Evolutionary conservation across 805 yeast species (phyloP).

Genomic region (Pichia rugopelliculosa): DNA sequence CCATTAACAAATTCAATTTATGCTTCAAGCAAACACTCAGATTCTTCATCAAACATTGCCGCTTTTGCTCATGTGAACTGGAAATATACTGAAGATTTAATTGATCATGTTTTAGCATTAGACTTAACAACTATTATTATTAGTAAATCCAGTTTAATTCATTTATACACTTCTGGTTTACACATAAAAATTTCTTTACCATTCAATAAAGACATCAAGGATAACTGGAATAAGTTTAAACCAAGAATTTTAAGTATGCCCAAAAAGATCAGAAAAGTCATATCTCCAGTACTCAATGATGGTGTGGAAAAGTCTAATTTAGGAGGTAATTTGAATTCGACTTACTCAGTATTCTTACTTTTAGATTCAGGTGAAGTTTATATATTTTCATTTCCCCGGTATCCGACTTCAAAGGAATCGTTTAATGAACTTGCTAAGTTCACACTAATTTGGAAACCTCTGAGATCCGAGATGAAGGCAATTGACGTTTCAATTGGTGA

Average conservation of each 20-base stretch:
- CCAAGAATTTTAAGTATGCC: conserved; percentile 43
- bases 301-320: background rate
- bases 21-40: conserved; percentile 31
- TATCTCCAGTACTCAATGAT: conserved; percentile 21
- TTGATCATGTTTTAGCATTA: conserved; percentile 53
- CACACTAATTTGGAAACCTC: conserved; percentile 53
- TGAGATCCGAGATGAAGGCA: conserved; percentile 47
- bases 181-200: conserved; percentile 42
- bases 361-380: conserved; percentile 56
- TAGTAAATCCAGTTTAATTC: conserved; percentile 50
- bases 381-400: conserved; percentile 26
- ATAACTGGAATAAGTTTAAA: conserved; percentile 46
- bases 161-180: conserved; percentile 50
- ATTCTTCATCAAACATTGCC: conserved; percentile 1
- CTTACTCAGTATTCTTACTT: conserved; percentile 37
- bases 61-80: conserved; percentile 30
- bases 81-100: conserved; percentile 38
- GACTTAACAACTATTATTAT: conserved; percentile 66
- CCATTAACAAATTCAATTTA: conserved; percentile 14
- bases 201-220: conserved; percentile 29
- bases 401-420: conserved; percentile 25
- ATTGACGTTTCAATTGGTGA: conserved; percentile 59
- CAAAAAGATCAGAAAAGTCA: conserved; percentile 27
- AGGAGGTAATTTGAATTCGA: conserved; percentile 25
- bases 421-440: conserved; percentile 40